These are phyloP conservation scores for Nemania sp. DNA, from an alignment of 2,329 filamentous ascomycete species.

Conservation along the genomic window DNA sequence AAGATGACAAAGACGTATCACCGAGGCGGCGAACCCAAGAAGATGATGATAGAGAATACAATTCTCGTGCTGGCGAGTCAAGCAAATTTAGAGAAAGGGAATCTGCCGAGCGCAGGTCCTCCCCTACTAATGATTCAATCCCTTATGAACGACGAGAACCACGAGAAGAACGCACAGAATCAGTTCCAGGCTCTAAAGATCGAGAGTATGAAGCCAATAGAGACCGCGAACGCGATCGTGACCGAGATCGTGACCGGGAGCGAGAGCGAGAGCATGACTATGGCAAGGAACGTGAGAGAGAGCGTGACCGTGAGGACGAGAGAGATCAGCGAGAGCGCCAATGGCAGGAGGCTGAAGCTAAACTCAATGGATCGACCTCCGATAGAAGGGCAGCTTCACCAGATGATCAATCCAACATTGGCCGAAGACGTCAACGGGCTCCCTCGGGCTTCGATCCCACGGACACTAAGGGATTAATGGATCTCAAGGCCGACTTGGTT, in stretches of 20 bases:
- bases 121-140: constrained; percentile 43
- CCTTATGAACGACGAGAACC: constrained; percentile 47
- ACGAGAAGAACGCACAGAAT: constrained; percentile 42
- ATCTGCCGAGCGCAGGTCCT: constrained; percentile 40
- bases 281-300: constrained; percentile 32
- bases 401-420: constrained; percentile 56
- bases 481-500: constrained; percentile 64
- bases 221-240: constrained; percentile 29
- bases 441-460: constrained; percentile 64
- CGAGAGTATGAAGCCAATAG: constrained; percentile 41
- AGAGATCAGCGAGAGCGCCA: constrained; percentile 48
- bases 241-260: constrained; percentile 37
- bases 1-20: constrained; percentile 53
- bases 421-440: constrained; percentile 54
- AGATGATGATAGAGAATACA: constrained; percentile 47
- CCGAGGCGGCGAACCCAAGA: constrained; percentile 47
- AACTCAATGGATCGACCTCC: constrained; percentile 45
- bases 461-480: constrained; percentile 62
- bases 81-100: constrained; percentile 50
- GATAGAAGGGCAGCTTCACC: constrained; percentile 56
- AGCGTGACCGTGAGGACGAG: constrained; percentile 37
- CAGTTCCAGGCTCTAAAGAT: constrained; percentile 42
- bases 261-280: constrained; percentile 41
- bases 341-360: constrained; percentile 56
- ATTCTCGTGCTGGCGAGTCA: constrained; percentile 45